Evolutionary conservation across 345 rosid species (phyloP).

Genomic region (Pugionium dolabratum): DNA sequence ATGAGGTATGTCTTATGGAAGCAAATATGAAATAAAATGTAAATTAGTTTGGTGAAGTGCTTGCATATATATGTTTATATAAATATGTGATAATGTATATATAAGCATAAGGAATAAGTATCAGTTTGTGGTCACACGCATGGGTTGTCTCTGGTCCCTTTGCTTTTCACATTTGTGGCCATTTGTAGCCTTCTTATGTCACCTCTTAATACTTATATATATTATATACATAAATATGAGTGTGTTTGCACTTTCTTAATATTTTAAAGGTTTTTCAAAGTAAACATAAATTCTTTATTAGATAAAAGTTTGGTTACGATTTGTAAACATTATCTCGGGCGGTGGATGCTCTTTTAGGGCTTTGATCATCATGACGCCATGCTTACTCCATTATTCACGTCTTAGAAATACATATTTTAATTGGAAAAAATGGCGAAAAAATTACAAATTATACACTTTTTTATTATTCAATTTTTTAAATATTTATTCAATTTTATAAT

Average conservation of each 20-base stretch:
- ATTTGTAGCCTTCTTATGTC: slow-evolving; percentile 44
- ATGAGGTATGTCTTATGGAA: slow-evolving; percentile 43
- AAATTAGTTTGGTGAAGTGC: slow-evolving; percentile 30
- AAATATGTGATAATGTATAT: not conserved
- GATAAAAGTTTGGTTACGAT: slow-evolving; percentile 29
- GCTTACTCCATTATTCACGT: slow-evolving; percentile 29
- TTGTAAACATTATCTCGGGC: slow-evolving; percentile 35
- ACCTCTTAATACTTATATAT: slow-evolving; percentile 30
- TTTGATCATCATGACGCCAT: slow-evolving; percentile 42
- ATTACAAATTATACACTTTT: too few species aligned
- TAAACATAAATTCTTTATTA: slow-evolving; percentile 22
- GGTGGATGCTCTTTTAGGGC: slow-evolving; percentile 43
- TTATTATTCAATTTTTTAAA: too few species aligned
- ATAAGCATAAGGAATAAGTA: slow-evolving; percentile 36
- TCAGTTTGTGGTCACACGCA: slow-evolving; percentile 79
- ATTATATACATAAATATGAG: slow-evolving; percentile 28
- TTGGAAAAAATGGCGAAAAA: too few species aligned
- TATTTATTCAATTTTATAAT: too few species aligned
- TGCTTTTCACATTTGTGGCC: slow-evolving; percentile 46
- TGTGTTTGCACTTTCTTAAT: slow-evolving; percentile 38
- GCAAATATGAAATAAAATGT: slow-evolving; percentile 30
- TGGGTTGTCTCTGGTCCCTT: slow-evolving; percentile 74
- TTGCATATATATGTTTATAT: slow-evolving; percentile 30
- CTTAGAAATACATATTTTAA: not conserved
- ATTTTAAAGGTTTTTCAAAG: slow-evolving; percentile 30